Conservation (phyloP, 2,329 filamentous ascomycete species). For the Thelonectria rubi region DNA sequence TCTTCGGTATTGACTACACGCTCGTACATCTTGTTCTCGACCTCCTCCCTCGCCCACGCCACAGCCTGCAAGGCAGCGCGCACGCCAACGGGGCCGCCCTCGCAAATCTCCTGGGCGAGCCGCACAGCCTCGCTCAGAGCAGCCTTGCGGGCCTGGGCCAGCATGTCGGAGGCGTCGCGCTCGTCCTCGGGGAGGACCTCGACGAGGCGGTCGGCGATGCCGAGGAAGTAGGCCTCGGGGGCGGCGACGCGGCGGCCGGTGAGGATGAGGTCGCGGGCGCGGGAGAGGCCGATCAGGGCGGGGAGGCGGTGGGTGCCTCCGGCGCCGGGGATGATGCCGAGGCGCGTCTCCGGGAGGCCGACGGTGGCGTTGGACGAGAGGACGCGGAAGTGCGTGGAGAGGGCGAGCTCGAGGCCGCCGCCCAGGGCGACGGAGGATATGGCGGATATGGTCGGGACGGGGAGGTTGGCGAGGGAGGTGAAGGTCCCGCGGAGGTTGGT, state of each 20-base stretch:
- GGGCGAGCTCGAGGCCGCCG: slow-evolving; percentile 90
- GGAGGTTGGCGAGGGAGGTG: slow-evolving; percentile 74
- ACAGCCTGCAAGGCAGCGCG: slow-evolving; percentile 83
- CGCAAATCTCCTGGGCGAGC: slow-evolving; percentile 85
- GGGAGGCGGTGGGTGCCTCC: slow-evolving; percentile 92
- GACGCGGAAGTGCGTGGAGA: slow-evolving; percentile 89
- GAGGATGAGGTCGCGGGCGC: slow-evolving; percentile 89
- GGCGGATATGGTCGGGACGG: slow-evolving; percentile 89
- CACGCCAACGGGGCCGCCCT: slow-evolving; percentile 86
- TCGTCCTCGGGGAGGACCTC: slow-evolving; percentile 72
- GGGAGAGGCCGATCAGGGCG: slow-evolving; percentile 77
- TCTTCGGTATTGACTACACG: slow-evolving; percentile 86
- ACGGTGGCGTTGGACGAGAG: slow-evolving; percentile 81
- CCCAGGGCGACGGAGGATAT: slow-evolving; percentile 88
- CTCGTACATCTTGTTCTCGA: slow-evolving; percentile 90
- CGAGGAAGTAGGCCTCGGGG: slow-evolving; percentile 89
- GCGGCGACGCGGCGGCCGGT: slow-evolving; percentile 87
- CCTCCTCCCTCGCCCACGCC: slow-evolving; percentile 73
- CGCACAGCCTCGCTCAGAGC: slow-evolving; percentile 80
- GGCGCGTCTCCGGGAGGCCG: slow-evolving; percentile 87
- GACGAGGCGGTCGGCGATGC: slow-evolving; percentile 88
- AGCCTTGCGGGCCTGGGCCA: slow-evolving; percentile 68
- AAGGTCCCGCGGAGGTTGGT: slow-evolving; percentile 79
- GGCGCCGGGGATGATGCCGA: slow-evolving; percentile 94
- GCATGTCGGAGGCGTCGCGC: slow-evolving; percentile 53